Base-by-base conservation (phyloP, 1,139 yeast species). In the Oligophagozyma castellii region DNA sequence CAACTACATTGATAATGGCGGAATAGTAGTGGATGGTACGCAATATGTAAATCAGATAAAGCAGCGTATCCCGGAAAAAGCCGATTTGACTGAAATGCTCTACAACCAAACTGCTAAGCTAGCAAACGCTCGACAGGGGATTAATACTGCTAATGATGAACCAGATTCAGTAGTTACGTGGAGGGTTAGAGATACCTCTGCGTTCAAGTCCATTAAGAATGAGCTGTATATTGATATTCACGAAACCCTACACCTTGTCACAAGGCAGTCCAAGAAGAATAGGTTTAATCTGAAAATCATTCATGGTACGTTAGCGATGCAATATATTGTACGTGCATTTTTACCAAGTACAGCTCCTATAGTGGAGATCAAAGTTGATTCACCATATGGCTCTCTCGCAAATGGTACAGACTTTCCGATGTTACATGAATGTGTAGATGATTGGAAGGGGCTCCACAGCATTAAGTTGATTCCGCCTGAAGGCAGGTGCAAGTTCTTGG, bases 401-500 rank as follows among this genome's bases (percentile, higher is more conserved):
- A n/a, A n/a, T n/a, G n/a, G n/a, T n/a, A n/a, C n/a, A n/a, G n/a
- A n/a, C n/a, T n/a, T n/a, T n/a, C n/a, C n/a, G n/a, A n/a, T n/a
- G n/a, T 51, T 58, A 28, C 64, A 60, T 34, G 48, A 54, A 21
- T 53, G 59, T 32, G 46, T 65, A 5, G 60, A 70, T 32, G 13
- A 40, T n/a, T n/a, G n/a, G n/a, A n/a, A n/a, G n/a, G n/a, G n/a
- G n/a, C n/a, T n/a, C n/a, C n/a, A 16, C 13, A 42, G 58, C 0
- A 48, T 84, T 24, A 61, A 72, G 11, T 81, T 86, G 44, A 65
- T 79, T 13, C 98, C 98, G 3, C 94, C 96, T 0, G 95, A 89
- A 51, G 96, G 93, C 4, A 65, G 61, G 36, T 70, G 73, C 23
- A 61, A 67, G 4, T 52, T 89, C 12, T 67, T 77, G 65, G 58